Base-by-base conservation (phyloP, 1,139 yeast species). In the Kurtzmaniella quercitrusa region DNA sequence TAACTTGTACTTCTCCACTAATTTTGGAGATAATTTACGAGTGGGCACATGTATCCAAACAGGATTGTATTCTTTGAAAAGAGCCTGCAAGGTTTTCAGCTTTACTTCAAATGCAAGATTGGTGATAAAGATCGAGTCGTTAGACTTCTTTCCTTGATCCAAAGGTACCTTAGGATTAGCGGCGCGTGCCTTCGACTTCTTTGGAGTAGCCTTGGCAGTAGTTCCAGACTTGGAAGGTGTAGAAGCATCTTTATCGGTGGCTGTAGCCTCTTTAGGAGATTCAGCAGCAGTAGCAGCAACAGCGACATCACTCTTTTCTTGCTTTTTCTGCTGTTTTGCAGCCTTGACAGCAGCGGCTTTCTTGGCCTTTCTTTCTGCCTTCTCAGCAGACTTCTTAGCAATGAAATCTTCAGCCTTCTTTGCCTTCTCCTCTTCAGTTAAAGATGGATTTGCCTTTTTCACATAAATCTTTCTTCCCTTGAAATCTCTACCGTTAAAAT, bases 21-120 rank as follows among this genome's bases (percentile, higher is more conserved):
- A 50, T 42, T 61, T 62, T 42, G 52, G 57, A 20, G 80, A 75
- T 15, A 76, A 63, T 45, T 62, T 68, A 53, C 73, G 70, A 40
- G 70, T 61, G 43, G 87, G 86, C 33, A 81, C 78, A 47, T 77
- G 78, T 45, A 78, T 70, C 81, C 80, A 76, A 49, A 65, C 63
- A 16, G 83, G 81, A 44, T 69, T 66, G 50, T 67, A 69, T 8
- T 70, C 75, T 46, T 66, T 63, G 56, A 80, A 74, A 46, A 73
- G 64, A 23, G 61, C 65, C 44, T 56, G 63, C 51, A 82, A 63
- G 33, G 72, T 71, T 42, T 71, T 67, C 33, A 67, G 65, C 43
- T 68, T 71, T 15, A 70, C 74, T 45, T 65, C 66, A 53, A 72
- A 74, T 51, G 76, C 80, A 54, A 81, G 67, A 53, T 80, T 80